Conservation (phyloP, 1,284 basidiomycete species). For the Taiwanofungus camphoratus region DNA sequence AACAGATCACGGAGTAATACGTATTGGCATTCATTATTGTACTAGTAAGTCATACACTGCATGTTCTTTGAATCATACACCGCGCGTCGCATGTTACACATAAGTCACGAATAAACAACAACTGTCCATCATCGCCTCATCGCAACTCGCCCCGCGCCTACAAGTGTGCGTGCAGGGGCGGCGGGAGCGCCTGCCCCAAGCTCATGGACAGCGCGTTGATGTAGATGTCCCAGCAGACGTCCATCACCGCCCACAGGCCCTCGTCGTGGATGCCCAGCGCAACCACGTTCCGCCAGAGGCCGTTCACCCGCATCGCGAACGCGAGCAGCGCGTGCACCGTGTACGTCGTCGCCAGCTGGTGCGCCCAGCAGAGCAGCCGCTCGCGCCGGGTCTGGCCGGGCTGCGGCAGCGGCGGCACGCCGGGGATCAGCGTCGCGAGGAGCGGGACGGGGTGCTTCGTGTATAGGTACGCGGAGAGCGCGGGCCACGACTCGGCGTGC, state of each 20-base stretch:
- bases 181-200: constrained; percentile 2
- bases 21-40: no score
- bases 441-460: constrained; percentile 46
- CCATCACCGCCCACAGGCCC: constrained; percentile 51
- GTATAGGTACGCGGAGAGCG: constrained; percentile 59
- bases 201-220: constrained; percentile 35
- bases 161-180: neutral
- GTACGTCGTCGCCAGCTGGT: constrained; percentile 26
- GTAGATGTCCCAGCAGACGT: constrained; percentile 54
- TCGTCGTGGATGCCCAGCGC: constrained; percentile 54
- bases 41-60: no score
- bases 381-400: constrained; percentile 13
- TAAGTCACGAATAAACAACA: neutral
- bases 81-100: no score
- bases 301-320: constrained; percentile 39
- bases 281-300: constrained; percentile 58
- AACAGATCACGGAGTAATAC: no score
- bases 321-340: constrained; percentile 32
- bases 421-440: constrained; percentile 45
- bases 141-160: no score
- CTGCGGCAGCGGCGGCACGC: constrained; percentile 27
- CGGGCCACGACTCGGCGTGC: constrained; percentile 53
- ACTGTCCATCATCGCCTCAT: no score
- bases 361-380: constrained; percentile 18
- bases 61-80: no score